Conservation (phyloP, 1,284 basidiomycete genomes). For the Pholiota adiposa region DNA sequence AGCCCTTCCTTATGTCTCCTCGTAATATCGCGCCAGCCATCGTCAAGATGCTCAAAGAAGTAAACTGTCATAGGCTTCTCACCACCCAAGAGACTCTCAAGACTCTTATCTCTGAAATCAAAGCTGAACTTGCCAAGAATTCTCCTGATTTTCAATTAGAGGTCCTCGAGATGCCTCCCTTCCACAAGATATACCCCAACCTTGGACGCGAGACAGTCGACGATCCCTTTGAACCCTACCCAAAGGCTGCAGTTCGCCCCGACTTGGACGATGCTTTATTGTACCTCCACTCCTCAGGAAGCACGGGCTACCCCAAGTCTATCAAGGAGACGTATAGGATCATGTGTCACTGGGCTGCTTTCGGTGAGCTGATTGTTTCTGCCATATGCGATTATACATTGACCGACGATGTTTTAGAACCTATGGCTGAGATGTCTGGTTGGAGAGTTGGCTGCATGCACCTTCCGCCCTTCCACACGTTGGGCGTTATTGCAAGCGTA, state of each 20-base stretch:
- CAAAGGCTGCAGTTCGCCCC: conserved; percentile 16
- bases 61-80: conserved; percentile 31
- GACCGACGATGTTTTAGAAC: conserved; percentile 9
- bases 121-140: conserved; percentile 16
- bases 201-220: conserved; percentile 28
- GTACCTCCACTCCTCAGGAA: conserved; percentile 32
- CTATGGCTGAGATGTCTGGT: conserved; percentile 22
- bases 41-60: conserved; percentile 30
- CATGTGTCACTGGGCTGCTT: conserved; percentile 28
- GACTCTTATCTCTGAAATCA: conserved; percentile 26
- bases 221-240: conserved; percentile 28
- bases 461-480: conserved; percentile 37
- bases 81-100: conserved; percentile 28
- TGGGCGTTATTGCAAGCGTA: conserved; percentile 33
- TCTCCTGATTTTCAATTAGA: conserved; percentile 21
- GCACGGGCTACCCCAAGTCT: conserved; percentile 30
- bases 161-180: conserved; percentile 31
- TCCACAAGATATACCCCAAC: conserved; percentile 31
- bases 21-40: conserved; percentile 35
- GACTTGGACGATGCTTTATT: conserved; percentile 22
- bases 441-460: conserved; percentile 29
- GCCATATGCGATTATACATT: not conserved
- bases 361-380: conserved; percentile 24
- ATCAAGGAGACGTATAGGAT: conserved; percentile 25
- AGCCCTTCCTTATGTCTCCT: conserved; percentile 28